Evolutionary conservation across 345 rosid species (phyloP), one percentile per base, ranked within the genome.

Genomic region (Turritis glabra): DNA sequence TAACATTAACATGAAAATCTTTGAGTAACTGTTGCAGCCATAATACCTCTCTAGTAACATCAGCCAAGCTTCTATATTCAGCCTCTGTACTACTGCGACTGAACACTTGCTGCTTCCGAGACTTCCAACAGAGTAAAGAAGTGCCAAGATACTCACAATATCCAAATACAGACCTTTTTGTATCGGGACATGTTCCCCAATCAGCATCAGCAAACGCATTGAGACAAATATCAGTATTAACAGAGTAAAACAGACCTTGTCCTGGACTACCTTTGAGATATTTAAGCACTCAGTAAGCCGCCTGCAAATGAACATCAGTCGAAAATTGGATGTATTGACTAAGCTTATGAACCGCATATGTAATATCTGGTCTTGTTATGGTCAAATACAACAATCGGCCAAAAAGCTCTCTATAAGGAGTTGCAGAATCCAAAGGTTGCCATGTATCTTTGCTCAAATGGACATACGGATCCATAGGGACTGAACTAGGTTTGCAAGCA

Each of bases 161-260:
- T 0, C 47, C 47, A 1, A 3, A 15, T 5, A 41, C 18, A 3
- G 47, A 41, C 0, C 47, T 0, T 5, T 29, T 11, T 8, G 15
- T 3, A 1, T 51, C 55, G 1, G 1, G 29, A 4, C 29, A 51
- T 0, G n/a, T 4, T 0, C 7, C n/a, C 55, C 55, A 51, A 1
- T 51, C 29, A 4, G n/a, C 55, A 23, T 51, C 55, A 4, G 29
- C 55, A 22, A 51, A 51, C 0, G n/a, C 55, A 51, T 51, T 51
- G 1, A 51, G 5, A 4, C 3, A 51, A 0, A 11, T 0, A 1
- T 51, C 55, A 0, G 7, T 9, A 2, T 11, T 0, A 0, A 8
- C 55, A 4, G 29, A 4, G 0, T 51, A 51, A 1, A 51, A 51
- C 0, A 48, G 2, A 3, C 53, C 53, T 0, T 48, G 26, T 3